Evolutionary conservation across 139 green algal species (phyloP).

Genomic region (Chlamydomonas sp.): DNA sequence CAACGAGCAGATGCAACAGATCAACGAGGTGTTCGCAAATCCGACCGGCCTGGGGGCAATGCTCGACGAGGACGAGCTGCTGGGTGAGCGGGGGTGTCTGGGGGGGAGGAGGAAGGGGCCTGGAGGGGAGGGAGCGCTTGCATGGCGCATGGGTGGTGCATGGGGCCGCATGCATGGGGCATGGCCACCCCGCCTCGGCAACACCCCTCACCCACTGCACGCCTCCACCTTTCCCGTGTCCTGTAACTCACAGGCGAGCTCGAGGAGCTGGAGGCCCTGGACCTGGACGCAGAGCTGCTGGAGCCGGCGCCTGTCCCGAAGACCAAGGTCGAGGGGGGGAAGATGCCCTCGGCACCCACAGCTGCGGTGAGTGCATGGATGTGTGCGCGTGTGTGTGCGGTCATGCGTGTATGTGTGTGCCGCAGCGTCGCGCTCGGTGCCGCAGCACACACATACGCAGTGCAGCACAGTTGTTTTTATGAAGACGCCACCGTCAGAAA

Average conservation of each 20-base stretch:
- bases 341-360: constrained; percentile 14
- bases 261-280: constrained; percentile 52
- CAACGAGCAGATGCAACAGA: constrained; percentile 81
- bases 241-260: constrained; percentile 51
- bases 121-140: too few relatives aligned
- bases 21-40: constrained; percentile 80
- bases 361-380: constrained; percentile 1
- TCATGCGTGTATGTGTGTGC: too few relatives aligned
- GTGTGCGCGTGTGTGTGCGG: too few relatives aligned
- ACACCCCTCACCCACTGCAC: constrained; percentile 78
- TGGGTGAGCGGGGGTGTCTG: too few relatives aligned
- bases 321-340: constrained; percentile 25
- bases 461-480: too few relatives aligned
- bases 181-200: too few relatives aligned
- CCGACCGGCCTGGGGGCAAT: constrained; percentile 70
- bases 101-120: too few relatives aligned
- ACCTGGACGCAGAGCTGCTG: constrained; percentile 67
- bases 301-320: constrained; percentile 54
- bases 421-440: too few relatives aligned
- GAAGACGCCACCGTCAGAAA: too few relatives aligned
- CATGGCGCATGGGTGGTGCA: too few relatives aligned
- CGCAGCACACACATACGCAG: too few relatives aligned
- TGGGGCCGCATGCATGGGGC: too few relatives aligned
- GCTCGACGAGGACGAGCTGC: constrained; percentile 66
- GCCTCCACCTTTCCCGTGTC: constrained; percentile 84